Conservation (phyloP, 495 filamentous ascomycete genomes). For the Penicillium ucsense region DNA sequence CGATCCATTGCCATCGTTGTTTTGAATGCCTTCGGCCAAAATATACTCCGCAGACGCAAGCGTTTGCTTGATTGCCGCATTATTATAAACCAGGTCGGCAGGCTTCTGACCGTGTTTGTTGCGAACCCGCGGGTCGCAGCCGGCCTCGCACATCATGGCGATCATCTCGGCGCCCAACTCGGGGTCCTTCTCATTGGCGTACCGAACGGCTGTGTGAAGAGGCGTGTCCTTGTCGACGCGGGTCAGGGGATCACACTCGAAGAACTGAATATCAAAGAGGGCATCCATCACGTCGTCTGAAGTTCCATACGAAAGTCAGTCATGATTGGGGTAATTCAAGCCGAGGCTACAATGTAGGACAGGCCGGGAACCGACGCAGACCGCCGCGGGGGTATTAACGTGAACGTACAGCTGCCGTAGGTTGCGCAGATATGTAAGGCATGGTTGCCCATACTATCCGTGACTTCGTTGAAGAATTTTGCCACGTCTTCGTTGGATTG, state of each 20-base stretch:
- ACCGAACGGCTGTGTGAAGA: slow-evolving; percentile 79
- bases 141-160: slow-evolving; percentile 88
- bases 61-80: slow-evolving; percentile 52
- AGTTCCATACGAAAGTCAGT: not conserved
- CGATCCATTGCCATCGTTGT: slow-evolving; percentile 20
- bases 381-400: not conserved
- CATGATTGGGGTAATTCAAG: not conserved
- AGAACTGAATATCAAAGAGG: slow-evolving; percentile 85
- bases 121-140: slow-evolving; percentile 56
- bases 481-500: slow-evolving; percentile 49
- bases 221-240: slow-evolving; percentile 80
- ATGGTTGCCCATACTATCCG: slow-evolving; percentile 75
- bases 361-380: not conserved
- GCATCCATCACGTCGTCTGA: slow-evolving; percentile 81
- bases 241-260: slow-evolving; percentile 88
- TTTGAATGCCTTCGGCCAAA: slow-evolving; percentile 32
- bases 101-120: slow-evolving; percentile 40
- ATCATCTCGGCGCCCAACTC: slow-evolving; percentile 61
- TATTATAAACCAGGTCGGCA: slow-evolving; percentile 39
- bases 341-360: too few relatives aligned
- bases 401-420: slow-evolving; percentile 69
- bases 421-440: slow-evolving; percentile 81
- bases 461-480: slow-evolving; percentile 70
- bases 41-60: slow-evolving; percentile 75
- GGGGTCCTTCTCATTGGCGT: slow-evolving; percentile 61